phyloP scores from a whole-genome alignment of 768 basidiomycete species.

The Termitomyces sp. region DNA sequence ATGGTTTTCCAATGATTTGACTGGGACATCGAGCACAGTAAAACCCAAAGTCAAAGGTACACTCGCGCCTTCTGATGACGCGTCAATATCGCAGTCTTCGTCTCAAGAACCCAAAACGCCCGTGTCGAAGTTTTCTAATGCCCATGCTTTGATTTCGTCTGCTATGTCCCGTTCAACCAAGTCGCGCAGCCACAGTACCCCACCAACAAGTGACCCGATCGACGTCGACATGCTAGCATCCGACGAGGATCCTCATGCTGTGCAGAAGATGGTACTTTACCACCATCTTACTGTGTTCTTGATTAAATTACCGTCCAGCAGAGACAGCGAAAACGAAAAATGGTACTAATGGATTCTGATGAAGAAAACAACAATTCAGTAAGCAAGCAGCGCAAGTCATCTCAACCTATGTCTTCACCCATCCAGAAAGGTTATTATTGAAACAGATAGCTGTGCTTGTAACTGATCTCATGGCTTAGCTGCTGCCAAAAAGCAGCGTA shows the following conservation, averaged over 20 bases:
- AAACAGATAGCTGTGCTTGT: background rate
- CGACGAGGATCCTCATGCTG: conserved; percentile 31
- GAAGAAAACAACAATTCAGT: conserved; percentile 28
- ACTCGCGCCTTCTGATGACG: conserved; percentile 19
- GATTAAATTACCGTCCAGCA: conserved; percentile 11
- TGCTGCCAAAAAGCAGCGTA: conserved; percentile 59
- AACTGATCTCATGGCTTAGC: conserved; percentile 6
- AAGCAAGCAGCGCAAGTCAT: conserved; percentile 17
- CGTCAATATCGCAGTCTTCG: conserved; percentile 23
- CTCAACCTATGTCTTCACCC: conserved; percentile 33
- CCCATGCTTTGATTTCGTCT: conserved; percentile 30
- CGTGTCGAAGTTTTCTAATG: conserved; percentile 26
- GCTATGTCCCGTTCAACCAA: conserved; percentile 35
- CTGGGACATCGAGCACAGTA: conserved; percentile 17
- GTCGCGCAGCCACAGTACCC: conserved; percentile 51
- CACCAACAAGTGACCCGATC: conserved; percentile 73
- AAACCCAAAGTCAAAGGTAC: conserved; percentile 12
- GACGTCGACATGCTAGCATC: conserved; percentile 69
- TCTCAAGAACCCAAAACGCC: conserved; percentile 36
- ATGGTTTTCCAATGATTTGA: conserved; percentile 46
- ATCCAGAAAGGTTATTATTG: conserved; percentile 23
- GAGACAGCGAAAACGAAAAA: conserved; percentile 58
- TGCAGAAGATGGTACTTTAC: conserved; percentile 12
- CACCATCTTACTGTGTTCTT: background rate
- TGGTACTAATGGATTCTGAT: conserved; percentile 67